Conservation (phyloP, 2,329 filamentous ascomycete genomes). For the Beauveria caledonica region DNA sequence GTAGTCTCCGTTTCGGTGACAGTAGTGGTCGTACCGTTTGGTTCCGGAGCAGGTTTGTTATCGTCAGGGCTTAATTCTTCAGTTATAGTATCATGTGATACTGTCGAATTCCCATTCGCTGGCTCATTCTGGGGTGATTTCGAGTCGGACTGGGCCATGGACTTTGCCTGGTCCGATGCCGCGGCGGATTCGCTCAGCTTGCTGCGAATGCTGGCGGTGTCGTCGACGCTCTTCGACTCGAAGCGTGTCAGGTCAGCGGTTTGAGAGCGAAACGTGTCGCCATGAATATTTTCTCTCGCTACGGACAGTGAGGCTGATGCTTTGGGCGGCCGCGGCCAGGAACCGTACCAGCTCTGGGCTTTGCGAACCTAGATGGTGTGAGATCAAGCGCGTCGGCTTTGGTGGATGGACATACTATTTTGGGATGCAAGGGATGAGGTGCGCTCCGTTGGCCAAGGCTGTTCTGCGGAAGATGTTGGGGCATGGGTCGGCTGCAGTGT, state of each 20-base stretch:
- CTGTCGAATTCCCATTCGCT: neutral
- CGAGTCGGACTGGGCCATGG: neutral
- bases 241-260: conserved; percentile 43
- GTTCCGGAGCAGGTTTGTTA: neutral
- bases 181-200: conserved; percentile 8
- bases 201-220: conserved; percentile 24
- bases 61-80: neutral
- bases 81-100: neutral
- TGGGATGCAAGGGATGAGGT: conserved; percentile 7
- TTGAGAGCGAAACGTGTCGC: conserved; percentile 42
- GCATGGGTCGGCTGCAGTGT: conserved; percentile 7
- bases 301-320: conserved; percentile 52
- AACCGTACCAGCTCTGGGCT: conserved; percentile 54
- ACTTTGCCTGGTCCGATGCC: conserved; percentile 12
- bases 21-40: neutral
- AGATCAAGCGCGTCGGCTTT: conserved; percentile 5
- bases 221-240: conserved; percentile 33
- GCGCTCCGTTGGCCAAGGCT: neutral
- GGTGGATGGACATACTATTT: conserved; percentile 11
- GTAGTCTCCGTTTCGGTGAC: neutral
- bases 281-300: conserved; percentile 52
- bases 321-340: conserved; percentile 49
- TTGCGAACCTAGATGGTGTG: conserved; percentile 36
- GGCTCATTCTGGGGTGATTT: neutral
- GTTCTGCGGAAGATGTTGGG: neutral